Conservation (phyloP, 2,329 filamentous ascomycete species). For the Zasmidium citrigriseum region DNA sequence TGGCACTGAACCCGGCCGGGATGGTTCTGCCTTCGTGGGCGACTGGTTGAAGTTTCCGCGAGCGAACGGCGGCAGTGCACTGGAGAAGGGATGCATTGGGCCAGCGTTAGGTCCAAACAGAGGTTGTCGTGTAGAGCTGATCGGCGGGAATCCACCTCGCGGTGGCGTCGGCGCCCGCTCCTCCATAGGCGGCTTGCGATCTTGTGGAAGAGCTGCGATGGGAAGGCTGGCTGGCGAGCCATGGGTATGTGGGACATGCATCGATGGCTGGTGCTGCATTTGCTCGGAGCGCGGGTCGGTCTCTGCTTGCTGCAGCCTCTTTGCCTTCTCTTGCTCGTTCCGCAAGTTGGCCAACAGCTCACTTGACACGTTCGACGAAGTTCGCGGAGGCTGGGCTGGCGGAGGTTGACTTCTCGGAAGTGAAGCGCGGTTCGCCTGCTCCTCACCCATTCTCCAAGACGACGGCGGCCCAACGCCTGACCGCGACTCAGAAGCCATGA, state of each 20-base stretch:
- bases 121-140: conserved; percentile 16
- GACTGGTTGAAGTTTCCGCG: conserved; percentile 29
- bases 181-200: conserved; percentile 31
- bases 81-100: conserved; percentile 11
- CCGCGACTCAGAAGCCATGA: conserved; percentile 31
- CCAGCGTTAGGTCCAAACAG: conserved; percentile 16
- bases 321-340: conserved; percentile 35
- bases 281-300: conserved; percentile 30
- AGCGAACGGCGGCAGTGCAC: conserved; percentile 12
- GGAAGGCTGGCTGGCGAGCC: conserved; percentile 31
- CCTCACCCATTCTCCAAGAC: conserved; percentile 21
- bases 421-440: conserved; percentile 20
- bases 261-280: conserved; percentile 19
- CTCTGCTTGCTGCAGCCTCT: conserved; percentile 31
- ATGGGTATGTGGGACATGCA: conserved; percentile 24
- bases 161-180: conserved; percentile 32
- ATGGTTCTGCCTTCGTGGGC: conserved; percentile 34
- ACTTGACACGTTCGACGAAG: conserved; percentile 22
- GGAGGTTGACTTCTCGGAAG: conserved; percentile 26
- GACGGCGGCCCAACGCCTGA: conserved; percentile 29
- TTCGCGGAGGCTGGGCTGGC: conserved; percentile 18
- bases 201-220: conserved; percentile 21
- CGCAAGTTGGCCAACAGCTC: conserved; percentile 29
- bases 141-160: conserved; percentile 20
- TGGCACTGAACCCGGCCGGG: conserved; percentile 31